Evolutionary conservation across 1,284 basidiomycete genomes (phyloP).

Genomic region (Ustilago trichophora): DNA sequence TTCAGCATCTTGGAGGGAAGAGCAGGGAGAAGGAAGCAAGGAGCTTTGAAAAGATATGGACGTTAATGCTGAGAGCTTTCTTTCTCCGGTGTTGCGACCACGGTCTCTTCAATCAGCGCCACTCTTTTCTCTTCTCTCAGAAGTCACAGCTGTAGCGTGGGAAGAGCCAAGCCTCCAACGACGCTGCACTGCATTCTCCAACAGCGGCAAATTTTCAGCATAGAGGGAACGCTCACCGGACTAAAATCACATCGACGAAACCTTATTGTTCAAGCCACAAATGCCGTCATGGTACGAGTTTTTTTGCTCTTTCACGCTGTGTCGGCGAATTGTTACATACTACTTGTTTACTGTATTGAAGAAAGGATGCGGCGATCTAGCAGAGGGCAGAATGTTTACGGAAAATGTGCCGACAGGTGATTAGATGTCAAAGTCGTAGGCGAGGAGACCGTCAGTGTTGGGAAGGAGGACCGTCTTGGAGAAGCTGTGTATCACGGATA

Average conservation of each 20-base stretch:
- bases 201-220: too few species aligned
- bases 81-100: too few species aligned
- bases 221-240: too few species aligned
- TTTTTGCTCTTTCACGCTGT: too few species aligned
- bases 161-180: neutral
- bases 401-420: neutral
- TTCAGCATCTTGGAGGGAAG: neutral
- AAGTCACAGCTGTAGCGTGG: conserved; percentile 6
- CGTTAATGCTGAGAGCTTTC: neutral
- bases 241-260: too few species aligned
- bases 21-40: neutral
- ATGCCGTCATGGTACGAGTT: too few species aligned
- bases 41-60: neutral
- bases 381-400: neutral
- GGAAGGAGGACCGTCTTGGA: conserved; percentile 54
- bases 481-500: conserved; percentile 35
- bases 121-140: neutral
- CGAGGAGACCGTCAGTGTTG: conserved; percentile 55
- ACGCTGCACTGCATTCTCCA: too few species aligned
- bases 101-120: too few species aligned
- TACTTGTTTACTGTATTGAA: too few species aligned
- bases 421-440: conserved; percentile 59
- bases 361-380: too few species aligned
- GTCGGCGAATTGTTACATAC: too few species aligned
- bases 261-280: too few species aligned